phyloP scores from a whole-genome alignment of 1,284 basidiomycete species.

The Moesziomyces globuligerus region DNA sequence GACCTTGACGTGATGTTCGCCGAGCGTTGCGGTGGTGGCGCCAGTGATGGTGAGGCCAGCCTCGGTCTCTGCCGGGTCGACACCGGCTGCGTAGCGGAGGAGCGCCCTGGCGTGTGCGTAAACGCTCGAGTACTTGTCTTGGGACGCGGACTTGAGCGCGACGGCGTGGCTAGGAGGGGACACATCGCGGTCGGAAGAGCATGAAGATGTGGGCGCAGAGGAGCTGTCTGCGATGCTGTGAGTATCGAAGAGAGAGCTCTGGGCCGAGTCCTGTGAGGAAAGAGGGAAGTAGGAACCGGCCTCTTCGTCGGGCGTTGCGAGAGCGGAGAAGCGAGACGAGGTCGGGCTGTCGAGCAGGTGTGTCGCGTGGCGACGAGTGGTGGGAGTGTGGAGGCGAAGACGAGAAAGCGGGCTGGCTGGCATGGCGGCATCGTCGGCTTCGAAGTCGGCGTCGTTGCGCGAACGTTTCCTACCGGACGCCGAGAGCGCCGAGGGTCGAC shows the following conservation, averaged over 20 bases:
- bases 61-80: conserved; percentile 42
- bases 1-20: conserved; percentile 52
- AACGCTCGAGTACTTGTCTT: conserved; percentile 56
- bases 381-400: conserved; percentile 22
- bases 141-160: conserved; percentile 11
- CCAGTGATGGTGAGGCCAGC: conserved; percentile 39
- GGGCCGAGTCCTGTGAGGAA: conserved; percentile 47
- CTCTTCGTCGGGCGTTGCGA: conserved; percentile 31
- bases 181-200: conserved; percentile 34
- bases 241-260: conserved; percentile 47
- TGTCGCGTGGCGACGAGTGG: conserved; percentile 2
- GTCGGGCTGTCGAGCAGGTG: conserved; percentile 29
- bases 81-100: conserved; percentile 60
- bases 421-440: conserved; percentile 9
- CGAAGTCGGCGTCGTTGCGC: conserved; percentile 28
- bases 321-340: conserved; percentile 19
- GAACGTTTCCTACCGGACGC: conserved; percentile 33
- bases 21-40: conserved; percentile 24
- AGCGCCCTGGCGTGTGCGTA: conserved; percentile 67
- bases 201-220: conserved; percentile 26
- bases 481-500: conserved; percentile 18
- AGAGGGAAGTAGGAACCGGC: conserved; percentile 42
- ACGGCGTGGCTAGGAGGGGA: conserved; percentile 21
- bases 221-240: conserved; percentile 37
- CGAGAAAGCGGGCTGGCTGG: conserved; percentile 34